A percentile compares a stretch with the other conserved stretches of the same genome.
Evolutionary conservation across 2,329 filamentous ascomycete genomes (phyloP).

Genomic region (Aphanoascus verrucosus): DNA sequence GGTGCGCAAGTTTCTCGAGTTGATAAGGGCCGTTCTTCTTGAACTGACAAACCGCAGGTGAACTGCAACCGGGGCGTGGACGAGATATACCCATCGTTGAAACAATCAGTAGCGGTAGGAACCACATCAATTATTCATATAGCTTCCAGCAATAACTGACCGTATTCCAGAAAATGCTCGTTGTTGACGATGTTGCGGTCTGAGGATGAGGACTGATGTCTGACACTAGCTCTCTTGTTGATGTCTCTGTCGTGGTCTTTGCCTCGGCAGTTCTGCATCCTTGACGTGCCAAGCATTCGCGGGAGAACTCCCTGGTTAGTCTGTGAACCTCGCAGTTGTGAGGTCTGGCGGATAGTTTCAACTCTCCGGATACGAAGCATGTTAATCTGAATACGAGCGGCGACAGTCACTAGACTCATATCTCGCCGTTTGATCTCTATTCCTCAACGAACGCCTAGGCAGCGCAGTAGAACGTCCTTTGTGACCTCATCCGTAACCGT

Average conservation of each 20-base stretch:
- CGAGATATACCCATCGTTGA: slow-evolving; percentile 1
- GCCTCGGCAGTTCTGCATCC: neutral
- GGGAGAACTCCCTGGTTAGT: neutral
- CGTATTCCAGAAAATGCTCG: neutral
- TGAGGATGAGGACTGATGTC: too few relatives aligned
- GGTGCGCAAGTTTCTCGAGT: neutral
- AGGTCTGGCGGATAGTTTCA: neutral
- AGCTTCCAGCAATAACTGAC: neutral
- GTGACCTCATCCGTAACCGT: too few relatives aligned
- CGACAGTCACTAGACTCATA: too few relatives aligned
- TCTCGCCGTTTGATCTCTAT: too few relatives aligned
- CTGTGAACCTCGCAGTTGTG: neutral
- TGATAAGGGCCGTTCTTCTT: neutral
- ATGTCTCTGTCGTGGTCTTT: too few relatives aligned
- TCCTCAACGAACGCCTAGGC: too few relatives aligned
- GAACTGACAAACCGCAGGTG: neutral
- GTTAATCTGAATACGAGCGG: too few relatives aligned
- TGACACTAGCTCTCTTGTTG: neutral
- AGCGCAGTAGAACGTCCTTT: too few relatives aligned
- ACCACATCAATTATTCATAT: neutral
- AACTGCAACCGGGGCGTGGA: neutral
- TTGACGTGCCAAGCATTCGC: too few relatives aligned
- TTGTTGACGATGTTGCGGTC: slow-evolving; percentile 18
- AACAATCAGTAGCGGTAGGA: neutral
- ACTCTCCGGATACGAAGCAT: neutral